Percentiles rank a stretch among this genome's conserved stretches.
phyloP scores from a whole-genome alignment of 768 basidiomycete genomes.

The Boletus bicolor region DNA sequence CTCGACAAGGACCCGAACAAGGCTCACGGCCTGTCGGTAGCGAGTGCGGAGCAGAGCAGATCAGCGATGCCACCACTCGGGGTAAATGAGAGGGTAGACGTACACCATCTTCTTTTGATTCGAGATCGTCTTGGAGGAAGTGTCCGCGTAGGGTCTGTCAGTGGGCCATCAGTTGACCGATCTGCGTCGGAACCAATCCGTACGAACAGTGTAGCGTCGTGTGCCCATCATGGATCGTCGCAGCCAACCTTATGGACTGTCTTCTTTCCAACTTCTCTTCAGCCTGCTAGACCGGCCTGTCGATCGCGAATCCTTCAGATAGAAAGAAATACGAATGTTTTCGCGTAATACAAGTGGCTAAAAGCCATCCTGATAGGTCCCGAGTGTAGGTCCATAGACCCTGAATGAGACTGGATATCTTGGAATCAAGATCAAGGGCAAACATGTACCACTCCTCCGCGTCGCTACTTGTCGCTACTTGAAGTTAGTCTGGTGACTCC shows the following conservation, averaged over 20 bases:
- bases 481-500: no score
- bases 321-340: background rate
- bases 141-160: slow-evolving; percentile 10
- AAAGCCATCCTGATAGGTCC: background rate
- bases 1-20: background rate
- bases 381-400: background rate
- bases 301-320: background rate
- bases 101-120: slow-evolving; percentile 8
- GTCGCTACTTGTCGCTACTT: background rate
- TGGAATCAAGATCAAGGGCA: no score
- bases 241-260: background rate
- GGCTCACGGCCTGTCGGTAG: slow-evolving; percentile 14
- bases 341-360: background rate
- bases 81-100: background rate
- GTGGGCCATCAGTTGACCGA: background rate
- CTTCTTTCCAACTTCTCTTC: background rate
- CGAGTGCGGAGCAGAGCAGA: background rate
- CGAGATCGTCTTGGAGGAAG: slow-evolving; percentile 24
- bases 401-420: background rate
- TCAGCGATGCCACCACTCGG: background rate
- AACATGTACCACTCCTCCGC: background rate
- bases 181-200: background rate
- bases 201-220: slow-evolving; percentile 18
- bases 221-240: slow-evolving; percentile 10
- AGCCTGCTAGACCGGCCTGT: background rate